Percentiles rank a stretch among this genome's conserved stretches.
Evolutionary conservation across 331 rosid species (phyloP).

Genomic region (Erythrophleum ivorense): DNA sequence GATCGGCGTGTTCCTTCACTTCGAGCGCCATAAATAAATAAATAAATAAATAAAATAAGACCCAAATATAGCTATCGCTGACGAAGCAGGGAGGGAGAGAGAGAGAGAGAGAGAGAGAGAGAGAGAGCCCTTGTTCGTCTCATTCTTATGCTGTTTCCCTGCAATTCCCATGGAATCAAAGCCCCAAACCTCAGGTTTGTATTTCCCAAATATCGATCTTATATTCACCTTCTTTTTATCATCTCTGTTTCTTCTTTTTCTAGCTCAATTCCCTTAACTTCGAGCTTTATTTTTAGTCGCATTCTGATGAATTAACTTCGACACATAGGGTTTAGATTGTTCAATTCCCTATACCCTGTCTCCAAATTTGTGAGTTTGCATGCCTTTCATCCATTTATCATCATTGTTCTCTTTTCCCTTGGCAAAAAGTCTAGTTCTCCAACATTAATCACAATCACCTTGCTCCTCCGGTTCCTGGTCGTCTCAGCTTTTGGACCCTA

Average conservation of each 20-base stretch:
- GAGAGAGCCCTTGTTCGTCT: neutral
- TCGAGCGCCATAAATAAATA: neutral
- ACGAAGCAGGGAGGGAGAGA: neutral
- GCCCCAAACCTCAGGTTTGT: slow-evolving; percentile 37
- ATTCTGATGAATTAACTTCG: neutral
- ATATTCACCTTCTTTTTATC: neutral
- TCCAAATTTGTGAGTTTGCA: neutral
- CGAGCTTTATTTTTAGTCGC: neutral
- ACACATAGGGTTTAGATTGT: neutral
- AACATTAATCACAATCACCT: neutral
- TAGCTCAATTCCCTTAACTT: neutral
- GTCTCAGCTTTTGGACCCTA: slow-evolving; percentile 6
- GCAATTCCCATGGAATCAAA: slow-evolving; percentile 37
- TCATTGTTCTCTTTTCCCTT: neutral
- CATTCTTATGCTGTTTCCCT: slow-evolving; percentile 1
- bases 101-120: too few species aligned
- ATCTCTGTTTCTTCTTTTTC: neutral
- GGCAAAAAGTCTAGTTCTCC: neutral
- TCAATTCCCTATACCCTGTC: neutral
- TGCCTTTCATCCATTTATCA: neutral
- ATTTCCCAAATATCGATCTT: neutral
- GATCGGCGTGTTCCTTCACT: neutral
- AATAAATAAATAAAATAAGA: neutral
- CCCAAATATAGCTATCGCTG: neutral
- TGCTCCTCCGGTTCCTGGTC: neutral